Conservation (phyloP, 1,284 basidiomycete genomes). For the Austroboletus niveus region DNA sequence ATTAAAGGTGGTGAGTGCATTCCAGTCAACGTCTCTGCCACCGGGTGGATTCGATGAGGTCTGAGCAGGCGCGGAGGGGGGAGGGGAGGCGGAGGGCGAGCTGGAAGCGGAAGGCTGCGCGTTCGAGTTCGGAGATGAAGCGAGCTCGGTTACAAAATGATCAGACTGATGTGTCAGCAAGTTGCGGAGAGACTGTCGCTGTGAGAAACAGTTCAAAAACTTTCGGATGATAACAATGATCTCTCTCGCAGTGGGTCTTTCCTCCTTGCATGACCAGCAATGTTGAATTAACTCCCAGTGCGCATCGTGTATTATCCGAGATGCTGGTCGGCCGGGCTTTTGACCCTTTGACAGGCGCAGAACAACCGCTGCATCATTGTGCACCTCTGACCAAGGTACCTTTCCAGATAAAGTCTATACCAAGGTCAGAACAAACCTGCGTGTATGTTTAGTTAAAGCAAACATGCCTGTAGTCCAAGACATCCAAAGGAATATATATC, state of each 20-base stretch:
- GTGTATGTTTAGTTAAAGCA: neutral
- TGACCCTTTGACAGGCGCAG: neutral
- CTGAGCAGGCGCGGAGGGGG: constrained; percentile 19
- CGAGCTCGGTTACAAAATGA: too few species aligned
- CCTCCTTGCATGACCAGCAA: constrained; percentile 2
- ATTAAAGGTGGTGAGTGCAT: constrained; percentile 63
- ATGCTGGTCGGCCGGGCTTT: constrained; percentile 4
- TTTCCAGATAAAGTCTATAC: constrained; percentile 9
- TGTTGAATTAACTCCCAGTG: constrained; percentile 4
- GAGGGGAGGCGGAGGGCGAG: constrained; percentile 26
- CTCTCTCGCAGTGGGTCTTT: neutral
- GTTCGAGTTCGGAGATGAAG: constrained; percentile 9
- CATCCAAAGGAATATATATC: constrained; percentile 19
- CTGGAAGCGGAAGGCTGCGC: constrained; percentile 30
- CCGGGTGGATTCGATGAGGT: constrained; percentile 17
- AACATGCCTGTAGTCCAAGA: constrained; percentile 6
- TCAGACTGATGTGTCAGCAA: neutral
- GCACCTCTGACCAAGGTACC: constrained; percentile 5
- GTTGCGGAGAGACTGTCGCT: neutral
- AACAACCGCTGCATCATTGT: neutral
- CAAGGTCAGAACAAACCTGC: neutral
- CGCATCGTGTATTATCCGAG: neutral
- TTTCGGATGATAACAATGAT: neutral
- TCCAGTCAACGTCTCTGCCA: constrained; percentile 57
- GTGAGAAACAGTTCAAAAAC: neutral